These are phyloP conservation scores for Ploettnerulaceae sp. DNA, from an alignment of 2,329 filamentous ascomycete genomes.

Conservation along the genomic window DNA sequence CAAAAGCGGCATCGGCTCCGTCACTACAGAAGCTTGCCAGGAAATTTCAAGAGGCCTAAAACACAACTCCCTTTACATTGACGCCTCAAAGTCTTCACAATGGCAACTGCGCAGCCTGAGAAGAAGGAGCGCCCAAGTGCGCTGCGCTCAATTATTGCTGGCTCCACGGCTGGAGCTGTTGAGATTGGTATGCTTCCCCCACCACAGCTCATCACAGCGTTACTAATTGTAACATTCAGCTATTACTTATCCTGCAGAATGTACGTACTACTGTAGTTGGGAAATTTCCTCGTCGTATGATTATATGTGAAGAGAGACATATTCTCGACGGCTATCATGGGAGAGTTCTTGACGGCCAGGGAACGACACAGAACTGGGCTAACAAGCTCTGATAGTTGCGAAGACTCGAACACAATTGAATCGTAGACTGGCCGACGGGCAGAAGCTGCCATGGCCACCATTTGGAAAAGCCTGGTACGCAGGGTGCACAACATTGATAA, in stretches of 20 bases:
- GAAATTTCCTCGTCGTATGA: too few relatives aligned
- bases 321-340: background rate
- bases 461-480: slow-evolving; percentile 97
- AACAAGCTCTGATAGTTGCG: slow-evolving; percentile 48
- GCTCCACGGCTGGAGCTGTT: slow-evolving; percentile 86
- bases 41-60: background rate
- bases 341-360: background rate
- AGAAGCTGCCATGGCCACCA: slow-evolving; percentile 91
- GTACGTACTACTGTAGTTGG: slow-evolving; percentile 43
- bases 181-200: slow-evolving; percentile 67
- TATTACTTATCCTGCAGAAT: slow-evolving; percentile 93
- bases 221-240: slow-evolving; percentile 41
- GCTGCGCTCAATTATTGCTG: slow-evolving; percentile 84
- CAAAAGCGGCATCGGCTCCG: slow-evolving; percentile 8
- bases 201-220: slow-evolving; percentile 5
- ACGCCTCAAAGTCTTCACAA: slow-evolving; percentile 4
- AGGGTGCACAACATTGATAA: slow-evolving; percentile 92
- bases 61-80: background rate
- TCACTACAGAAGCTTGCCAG: slow-evolving; percentile 9
- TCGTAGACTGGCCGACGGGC: slow-evolving; percentile 67
- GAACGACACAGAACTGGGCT: background rate
- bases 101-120: slow-evolving; percentile 22
- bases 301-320: background rate
- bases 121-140: slow-evolving; percentile 62
- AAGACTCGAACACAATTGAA: slow-evolving; percentile 96